Evolutionary conservation across 768 basidiomycete species (phyloP), one percentile per base, ranked within the genome.

Genomic region (Gyrodon lividus): DNA sequence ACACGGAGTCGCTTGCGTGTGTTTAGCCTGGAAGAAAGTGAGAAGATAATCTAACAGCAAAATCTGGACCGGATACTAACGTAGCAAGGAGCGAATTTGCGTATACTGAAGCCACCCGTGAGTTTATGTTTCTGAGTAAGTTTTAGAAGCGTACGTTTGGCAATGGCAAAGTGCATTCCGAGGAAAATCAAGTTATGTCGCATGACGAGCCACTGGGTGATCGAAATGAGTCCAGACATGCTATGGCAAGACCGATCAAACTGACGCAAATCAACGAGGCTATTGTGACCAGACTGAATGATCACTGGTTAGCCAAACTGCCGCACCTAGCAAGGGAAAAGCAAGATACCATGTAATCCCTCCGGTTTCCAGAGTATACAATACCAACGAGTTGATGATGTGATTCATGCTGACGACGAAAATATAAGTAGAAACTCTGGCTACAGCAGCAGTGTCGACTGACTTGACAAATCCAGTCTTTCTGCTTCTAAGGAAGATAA

Each of bases 291-390:
- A 70, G 46, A 20, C 67, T 69, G 34, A 41, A 31, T 22, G 6
- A 40, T 5, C 2, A 28, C 3, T 22, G 2, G 19, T 59, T 10
- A 65, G 48, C 12, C 0, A 4, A 2, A 43, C 6, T 4, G 48
- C 26, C 6, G n/a, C 10, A 2, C 3, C 5, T 0, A 13, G 16
- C 1, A 7, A 2, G 16, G 33, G 30, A 1, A 1, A 20, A 20
- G 13, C 6, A 24, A 49, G 56, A 4, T 50, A 73, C 75, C 72
- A 74, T 22, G 81, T 81, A 17, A 81, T 39, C 3, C 73, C 62
- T 35, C 80, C 81, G 14, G 75, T 79, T 57, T 82, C 81, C 28
- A 82, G 69, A 0, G 79, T 75, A 50, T 82, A 81, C 2, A 78
- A 54, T 45, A 81, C 77, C 55, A 81, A 58, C 0, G 68, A 63